Conservation (phyloP, 2,329 filamentous ascomycete species). For the Zopfia rhizophila region DNA sequence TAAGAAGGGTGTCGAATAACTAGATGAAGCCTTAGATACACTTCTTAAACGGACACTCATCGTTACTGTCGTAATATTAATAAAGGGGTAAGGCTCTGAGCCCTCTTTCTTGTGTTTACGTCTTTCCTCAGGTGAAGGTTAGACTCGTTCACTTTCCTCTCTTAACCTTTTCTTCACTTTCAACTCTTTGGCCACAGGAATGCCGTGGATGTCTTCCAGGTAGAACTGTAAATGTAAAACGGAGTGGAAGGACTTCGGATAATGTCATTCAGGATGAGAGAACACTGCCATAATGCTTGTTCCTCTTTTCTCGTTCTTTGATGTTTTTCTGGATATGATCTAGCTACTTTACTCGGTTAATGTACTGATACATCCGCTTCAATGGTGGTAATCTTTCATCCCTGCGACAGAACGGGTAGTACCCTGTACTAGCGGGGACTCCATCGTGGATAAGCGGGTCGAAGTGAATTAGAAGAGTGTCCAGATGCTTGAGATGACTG, state of each 20-base stretch:
- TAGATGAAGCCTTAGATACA: conserved; percentile 8
- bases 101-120: conserved; percentile 6
- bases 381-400: conserved; percentile 15
- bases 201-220: conserved; percentile 7
- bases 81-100: conserved; percentile 9
- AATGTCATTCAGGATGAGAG: conserved; percentile 2
- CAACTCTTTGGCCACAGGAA: conserved; percentile 4
- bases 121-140: neutral
- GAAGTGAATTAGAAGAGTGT: conserved; percentile 29
- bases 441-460: conserved; percentile 26
- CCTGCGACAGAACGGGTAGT: conserved; percentile 25
- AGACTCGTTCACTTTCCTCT: conserved; percentile 2
- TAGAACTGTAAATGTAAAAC: conserved; percentile 6
- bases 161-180: conserved; percentile 6
- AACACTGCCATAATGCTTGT: conserved; percentile 1
- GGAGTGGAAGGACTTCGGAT: conserved; percentile 2
- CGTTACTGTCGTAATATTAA: conserved; percentile 3
- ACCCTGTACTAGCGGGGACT: conserved; percentile 17
- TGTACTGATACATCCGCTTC: conserved; percentile 20
- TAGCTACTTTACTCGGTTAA: conserved; percentile 18
- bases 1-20: conserved; percentile 3
- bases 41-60: conserved; percentile 1
- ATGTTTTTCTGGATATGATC: conserved; percentile 22
- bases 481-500: conserved; percentile 27
- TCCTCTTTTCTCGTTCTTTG: conserved; percentile 10